A percentile compares a stretch with the other conserved stretches of the same genome.
Evolutionary conservation across 768 basidiomycete genomes (phyloP).

Genomic region (Rhizopogon roseolus): DNA sequence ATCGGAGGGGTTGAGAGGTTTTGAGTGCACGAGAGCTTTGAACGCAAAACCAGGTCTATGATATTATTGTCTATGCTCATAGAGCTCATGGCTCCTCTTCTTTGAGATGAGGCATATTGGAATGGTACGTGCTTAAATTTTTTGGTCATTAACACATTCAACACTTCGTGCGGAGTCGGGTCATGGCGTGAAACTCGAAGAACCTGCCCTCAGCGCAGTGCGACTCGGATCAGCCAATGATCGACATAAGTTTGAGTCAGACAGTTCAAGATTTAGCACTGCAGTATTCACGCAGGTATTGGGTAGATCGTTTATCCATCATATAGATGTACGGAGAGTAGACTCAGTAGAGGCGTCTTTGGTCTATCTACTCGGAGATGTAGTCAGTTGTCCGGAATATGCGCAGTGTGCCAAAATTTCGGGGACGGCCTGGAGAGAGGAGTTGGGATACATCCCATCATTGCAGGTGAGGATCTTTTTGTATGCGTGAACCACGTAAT

Average conservation of each 20-base stretch:
- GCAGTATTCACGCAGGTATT: no score
- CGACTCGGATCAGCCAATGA: conserved; percentile 3
- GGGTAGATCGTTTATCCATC: no score
- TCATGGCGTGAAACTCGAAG: conserved; percentile 18
- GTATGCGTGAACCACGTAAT: no score
- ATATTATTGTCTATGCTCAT: conserved; percentile 64
- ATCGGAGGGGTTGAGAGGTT: no score
- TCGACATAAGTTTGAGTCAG: not conserved
- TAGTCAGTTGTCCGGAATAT: no score
- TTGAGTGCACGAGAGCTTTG: conserved; percentile 35
- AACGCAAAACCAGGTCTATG: conserved; percentile 62
- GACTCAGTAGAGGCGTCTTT: no score
- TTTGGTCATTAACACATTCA: not conserved
- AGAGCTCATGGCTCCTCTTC: conserved; percentile 51
- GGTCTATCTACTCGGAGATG: no score
- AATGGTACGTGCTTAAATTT: conserved; percentile 41
- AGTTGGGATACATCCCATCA: no score
- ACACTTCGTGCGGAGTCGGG: conserved; percentile 26
- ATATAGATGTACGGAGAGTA: no score
- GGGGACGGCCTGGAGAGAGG: no score
- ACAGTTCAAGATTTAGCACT: not conserved
- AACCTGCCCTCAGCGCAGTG: conserved; percentile 10
- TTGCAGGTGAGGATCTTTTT: no score
- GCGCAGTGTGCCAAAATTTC: no score
- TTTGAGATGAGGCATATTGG: conserved; percentile 50